Base-by-base conservation (phyloP, 805 yeast species). In the Cyberlindnera samutprakarnensis region DNA sequence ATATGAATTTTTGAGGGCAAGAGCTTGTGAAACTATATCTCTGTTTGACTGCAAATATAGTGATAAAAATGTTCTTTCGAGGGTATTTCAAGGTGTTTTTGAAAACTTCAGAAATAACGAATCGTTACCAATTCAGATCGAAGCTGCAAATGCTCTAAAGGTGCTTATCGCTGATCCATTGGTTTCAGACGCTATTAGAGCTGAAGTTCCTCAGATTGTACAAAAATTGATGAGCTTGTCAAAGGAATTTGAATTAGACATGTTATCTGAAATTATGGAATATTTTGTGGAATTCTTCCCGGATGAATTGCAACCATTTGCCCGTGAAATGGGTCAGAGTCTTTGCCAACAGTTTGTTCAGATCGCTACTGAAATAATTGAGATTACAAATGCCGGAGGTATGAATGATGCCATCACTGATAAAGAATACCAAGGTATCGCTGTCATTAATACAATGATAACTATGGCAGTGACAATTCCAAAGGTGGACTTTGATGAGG, bases 231-330 rank as follows among this genome's bases (percentile, higher is more conserved):
- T 92, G 44, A 75, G 72, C 23, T 58, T 92, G 25, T 79, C 94
- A 6, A 78, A 82, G 51, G 73, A 75, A 33, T 78, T 86, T 45
- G 98, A 92, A 49, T 72, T 80, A 41, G 98, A 94, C 49, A 71
- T 85, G 23, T 66, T 92, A 15, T 73, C 94, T 7, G 81, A 77
- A 30, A 95, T 90, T n/a, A 86, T 92, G 78, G 97, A 92, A 60
- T 87, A 86, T 35, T 85, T 92, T 53, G 96, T 92, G 21, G 95
- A 87, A 49, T 70, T 73, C 38, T 94, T 84, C 56, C 71, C 95
- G 2, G 80, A 74, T 35, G 94, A 90, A 57, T 66, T 92, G 41
- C 85, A 87, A 30, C 96, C 97, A 14, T 90, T 84, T 59, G 90
- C 94, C 6, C 59, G 67, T 16, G 79, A 80, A 38, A 56, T 82